A percentile compares a stretch with the other conserved stretches of the same genome.
Evolutionary conservation across 1,139 yeast species (phyloP).

Genomic region (Taphrina pruni): DNA sequence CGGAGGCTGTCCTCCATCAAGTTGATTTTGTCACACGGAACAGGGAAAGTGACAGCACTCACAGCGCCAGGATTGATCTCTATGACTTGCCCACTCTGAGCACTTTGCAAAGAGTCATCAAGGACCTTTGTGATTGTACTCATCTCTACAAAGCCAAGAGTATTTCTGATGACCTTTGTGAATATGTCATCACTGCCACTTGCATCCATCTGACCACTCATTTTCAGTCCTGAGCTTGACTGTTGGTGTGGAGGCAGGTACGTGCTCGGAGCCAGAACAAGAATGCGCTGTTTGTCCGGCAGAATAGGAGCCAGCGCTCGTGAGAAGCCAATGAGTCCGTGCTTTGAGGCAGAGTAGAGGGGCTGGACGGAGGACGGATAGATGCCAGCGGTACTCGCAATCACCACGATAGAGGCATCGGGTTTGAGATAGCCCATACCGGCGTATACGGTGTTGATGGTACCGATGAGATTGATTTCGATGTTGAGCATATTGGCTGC

Average conservation of each 20-base stretch:
- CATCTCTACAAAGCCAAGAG: conserved; percentile 37
- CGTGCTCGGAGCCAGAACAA: conserved; percentile 39
- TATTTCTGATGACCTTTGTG: conserved; percentile 33
- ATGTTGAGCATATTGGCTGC: conserved; percentile 25
- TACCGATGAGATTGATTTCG: conserved; percentile 31
- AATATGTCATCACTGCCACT: conserved; percentile 18
- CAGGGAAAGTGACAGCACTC: conserved; percentile 9
- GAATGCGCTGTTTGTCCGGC: conserved; percentile 15
- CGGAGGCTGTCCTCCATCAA: conserved; percentile 35
- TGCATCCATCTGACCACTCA: conserved; percentile 8
- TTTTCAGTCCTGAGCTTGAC: conserved; percentile 4
- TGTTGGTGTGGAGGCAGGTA: conserved; percentile 35
- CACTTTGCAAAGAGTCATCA: conserved; percentile 10
- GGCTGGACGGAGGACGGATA: conserved; percentile 39
- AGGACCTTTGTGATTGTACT: conserved; percentile 15
- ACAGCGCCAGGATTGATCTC: conserved; percentile 20
- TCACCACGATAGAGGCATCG: conserved; percentile 21
- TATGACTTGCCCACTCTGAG: conserved; percentile 25
- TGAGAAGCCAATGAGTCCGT: conserved; percentile 34
- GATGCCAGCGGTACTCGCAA: conserved; percentile 34
- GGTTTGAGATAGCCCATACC: conserved; percentile 11
- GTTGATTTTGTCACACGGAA: conserved; percentile 13
- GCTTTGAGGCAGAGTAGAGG: conserved; percentile 33
- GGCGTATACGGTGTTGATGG: conserved; percentile 31
- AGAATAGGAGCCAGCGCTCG: conserved; percentile 31